Conservation (phyloP, 2,329 filamentous ascomycete genomes). For the Teratosphaeria destructans region DNA sequence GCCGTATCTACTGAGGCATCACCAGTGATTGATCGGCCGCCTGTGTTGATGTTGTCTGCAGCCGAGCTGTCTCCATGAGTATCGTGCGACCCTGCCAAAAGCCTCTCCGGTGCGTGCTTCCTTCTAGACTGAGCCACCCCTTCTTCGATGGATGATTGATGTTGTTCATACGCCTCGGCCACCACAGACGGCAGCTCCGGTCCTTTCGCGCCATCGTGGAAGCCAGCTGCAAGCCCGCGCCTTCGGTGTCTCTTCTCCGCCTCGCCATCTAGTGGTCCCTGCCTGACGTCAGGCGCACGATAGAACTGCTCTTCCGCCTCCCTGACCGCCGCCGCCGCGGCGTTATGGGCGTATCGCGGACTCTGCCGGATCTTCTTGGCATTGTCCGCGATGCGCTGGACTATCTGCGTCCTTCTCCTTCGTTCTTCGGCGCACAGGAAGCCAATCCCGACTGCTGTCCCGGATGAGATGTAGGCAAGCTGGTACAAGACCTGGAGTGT, state of each 20-base stretch:
- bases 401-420: constrained; percentile 21
- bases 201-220: constrained; percentile 1
- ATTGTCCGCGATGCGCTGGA: constrained; percentile 28
- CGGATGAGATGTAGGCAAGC: constrained; percentile 30
- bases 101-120: background rate
- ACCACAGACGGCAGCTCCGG: constrained; percentile 20
- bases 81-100: background rate
- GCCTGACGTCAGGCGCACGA: background rate
- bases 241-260: background rate
- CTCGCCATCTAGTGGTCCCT: background rate
- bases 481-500: constrained; percentile 27
- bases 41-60: background rate
- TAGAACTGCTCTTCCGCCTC: background rate
- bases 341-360: constrained; percentile 18
- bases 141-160: background rate
- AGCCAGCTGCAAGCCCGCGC: background rate
- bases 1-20: background rate
- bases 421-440: constrained; percentile 28
- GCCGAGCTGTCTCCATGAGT: background rate
- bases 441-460: constrained; percentile 25
- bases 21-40: background rate
- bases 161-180: constrained; percentile 15
- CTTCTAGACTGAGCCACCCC: background rate
- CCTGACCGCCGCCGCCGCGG: constrained; percentile 6
- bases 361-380: constrained; percentile 22